A percentile compares a stretch with the other conserved stretches of the same genome.
phyloP scores from a whole-genome alignment of 371 early-diverging fungal species.

The Coemansia sp. region DNA sequence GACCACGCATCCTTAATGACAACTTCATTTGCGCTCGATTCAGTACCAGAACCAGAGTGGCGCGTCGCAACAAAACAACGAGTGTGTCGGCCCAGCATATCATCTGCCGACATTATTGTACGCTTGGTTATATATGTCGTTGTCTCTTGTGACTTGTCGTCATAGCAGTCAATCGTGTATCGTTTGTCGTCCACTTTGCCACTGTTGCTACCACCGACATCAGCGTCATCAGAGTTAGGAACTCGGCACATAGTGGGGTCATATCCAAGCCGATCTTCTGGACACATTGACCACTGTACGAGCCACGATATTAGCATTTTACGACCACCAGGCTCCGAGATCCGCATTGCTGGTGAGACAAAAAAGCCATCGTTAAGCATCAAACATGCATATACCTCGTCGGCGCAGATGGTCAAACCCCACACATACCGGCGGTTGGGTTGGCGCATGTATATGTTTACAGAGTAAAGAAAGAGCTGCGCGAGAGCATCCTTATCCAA shows the following conservation, averaged over 20 bases:
- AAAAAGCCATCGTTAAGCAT: constrained; percentile 7
- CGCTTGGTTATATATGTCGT: not conserved
- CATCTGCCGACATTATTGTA: not conserved
- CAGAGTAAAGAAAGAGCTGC: constrained; percentile 11
- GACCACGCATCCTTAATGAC: constrained; percentile 4
- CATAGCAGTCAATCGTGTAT: not conserved
- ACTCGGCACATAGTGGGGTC: constrained; percentile 7
- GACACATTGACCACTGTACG: constrained; percentile 17
- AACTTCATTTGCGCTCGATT: not conserved
- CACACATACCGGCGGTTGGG: constrained; percentile 20
- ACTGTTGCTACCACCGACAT: not conserved
- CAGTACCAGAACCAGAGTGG: not conserved
- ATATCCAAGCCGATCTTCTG: constrained; percentile 12
- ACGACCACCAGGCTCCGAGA: constrained; percentile 3
- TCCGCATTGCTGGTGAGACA: constrained; percentile 10
- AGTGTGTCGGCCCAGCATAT: not conserved
- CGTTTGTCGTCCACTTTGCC: not conserved
- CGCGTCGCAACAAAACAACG: not conserved
- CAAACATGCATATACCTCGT: not conserved
- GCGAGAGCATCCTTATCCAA: not conserved
- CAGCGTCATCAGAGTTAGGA: not conserved
- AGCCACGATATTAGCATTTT: constrained; percentile 7
- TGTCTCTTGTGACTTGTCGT: not conserved
- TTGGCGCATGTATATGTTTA: constrained; percentile 14
- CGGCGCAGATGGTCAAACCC: constrained; percentile 20